These are phyloP conservation scores for Daldinia grandis DNA, from an alignment of 495 filamentous ascomycete species.

Conservation along the genomic window DNA sequence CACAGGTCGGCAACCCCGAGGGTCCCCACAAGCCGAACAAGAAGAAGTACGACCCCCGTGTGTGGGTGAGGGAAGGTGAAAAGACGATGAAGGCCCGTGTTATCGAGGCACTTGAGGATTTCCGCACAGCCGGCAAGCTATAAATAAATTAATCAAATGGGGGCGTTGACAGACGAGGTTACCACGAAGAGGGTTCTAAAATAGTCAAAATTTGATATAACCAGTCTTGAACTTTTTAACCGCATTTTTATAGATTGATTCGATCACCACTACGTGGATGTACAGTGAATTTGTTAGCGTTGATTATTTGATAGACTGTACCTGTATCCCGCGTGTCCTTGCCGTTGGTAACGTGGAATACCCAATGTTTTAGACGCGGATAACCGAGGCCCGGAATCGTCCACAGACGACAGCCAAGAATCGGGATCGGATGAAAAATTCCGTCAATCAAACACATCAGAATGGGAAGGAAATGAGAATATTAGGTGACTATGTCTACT, in stretches of 20 bases:
- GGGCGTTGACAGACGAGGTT: slow-evolving; percentile 14
- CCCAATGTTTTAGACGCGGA: slow-evolving; percentile 13
- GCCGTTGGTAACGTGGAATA: slow-evolving; percentile 3
- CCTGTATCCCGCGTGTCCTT: background rate
- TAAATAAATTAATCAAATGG: slow-evolving; percentile 57
- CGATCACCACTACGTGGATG: background rate
- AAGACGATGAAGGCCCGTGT: slow-evolving; percentile 93
- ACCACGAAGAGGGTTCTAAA: slow-evolving; percentile 11
- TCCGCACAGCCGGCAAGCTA: slow-evolving; percentile 86
- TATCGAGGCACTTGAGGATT: slow-evolving; percentile 82
- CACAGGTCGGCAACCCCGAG: slow-evolving; percentile 92
- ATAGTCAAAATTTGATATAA: slow-evolving; percentile 13
- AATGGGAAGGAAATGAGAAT: slow-evolving; percentile 3
- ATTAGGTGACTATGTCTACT: background rate
- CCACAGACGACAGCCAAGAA: slow-evolving; percentile 25
- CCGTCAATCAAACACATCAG: slow-evolving; percentile 17
- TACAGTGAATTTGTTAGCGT: background rate
- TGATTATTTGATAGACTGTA: background rate
- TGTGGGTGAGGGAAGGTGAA: slow-evolving; percentile 94
- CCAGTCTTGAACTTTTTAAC: background rate
- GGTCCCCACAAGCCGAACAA: slow-evolving; percentile 98
- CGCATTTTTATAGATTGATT: background rate
- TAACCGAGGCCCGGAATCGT: slow-evolving; percentile 37
- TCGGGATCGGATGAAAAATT: slow-evolving; percentile 16
- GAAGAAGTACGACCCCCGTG: slow-evolving; percentile 88